A percentile compares a stretch with the other conserved stretches of the same genome.
Conservation (phyloP, 345 rosid genomes). For the Rhodomyrtus tomentosa region DNA sequence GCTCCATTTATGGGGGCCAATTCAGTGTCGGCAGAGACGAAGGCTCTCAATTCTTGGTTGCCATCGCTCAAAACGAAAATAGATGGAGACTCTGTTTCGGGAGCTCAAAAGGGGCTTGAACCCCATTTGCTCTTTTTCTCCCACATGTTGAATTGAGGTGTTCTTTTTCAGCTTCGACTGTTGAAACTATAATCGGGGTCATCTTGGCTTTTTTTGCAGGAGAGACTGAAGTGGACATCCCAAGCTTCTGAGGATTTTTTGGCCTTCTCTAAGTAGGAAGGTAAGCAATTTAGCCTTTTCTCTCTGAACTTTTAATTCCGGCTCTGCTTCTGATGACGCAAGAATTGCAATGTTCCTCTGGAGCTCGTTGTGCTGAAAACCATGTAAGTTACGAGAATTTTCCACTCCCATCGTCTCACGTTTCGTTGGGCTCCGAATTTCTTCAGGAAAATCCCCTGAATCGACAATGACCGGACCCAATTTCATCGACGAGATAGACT, state of each 20-base stretch:
- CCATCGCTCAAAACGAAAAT: not conserved
- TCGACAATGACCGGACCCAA: constrained; percentile 30
- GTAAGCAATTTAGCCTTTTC: not conserved
- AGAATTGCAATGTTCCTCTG: not conserved
- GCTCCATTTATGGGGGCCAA: not conserved
- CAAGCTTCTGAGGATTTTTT: not conserved
- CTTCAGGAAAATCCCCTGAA: constrained; percentile 9
- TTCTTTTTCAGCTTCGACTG: not conserved
- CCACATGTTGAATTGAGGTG: too few relatives aligned
- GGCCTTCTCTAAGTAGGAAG: not conserved
- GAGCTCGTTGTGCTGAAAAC: not conserved
- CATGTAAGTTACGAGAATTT: not conserved
- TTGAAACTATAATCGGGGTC: not conserved
- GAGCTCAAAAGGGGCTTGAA: not conserved
- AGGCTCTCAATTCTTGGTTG: not conserved
- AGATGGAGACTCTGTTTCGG: not conserved
- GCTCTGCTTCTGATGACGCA: not conserved
- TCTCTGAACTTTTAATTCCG: not conserved
- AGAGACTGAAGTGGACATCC: not conserved
- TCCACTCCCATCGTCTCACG: not conserved
- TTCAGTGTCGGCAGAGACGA: not conserved
- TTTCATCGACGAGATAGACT: constrained; percentile 71
- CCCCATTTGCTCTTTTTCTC: not conserved
- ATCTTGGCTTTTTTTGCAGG: not conserved
- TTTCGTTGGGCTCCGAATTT: not conserved